These are phyloP conservation scores for Lyophyllum shimeji DNA, from an alignment of 768 basidiomycete species.

Conservation along the genomic window DNA sequence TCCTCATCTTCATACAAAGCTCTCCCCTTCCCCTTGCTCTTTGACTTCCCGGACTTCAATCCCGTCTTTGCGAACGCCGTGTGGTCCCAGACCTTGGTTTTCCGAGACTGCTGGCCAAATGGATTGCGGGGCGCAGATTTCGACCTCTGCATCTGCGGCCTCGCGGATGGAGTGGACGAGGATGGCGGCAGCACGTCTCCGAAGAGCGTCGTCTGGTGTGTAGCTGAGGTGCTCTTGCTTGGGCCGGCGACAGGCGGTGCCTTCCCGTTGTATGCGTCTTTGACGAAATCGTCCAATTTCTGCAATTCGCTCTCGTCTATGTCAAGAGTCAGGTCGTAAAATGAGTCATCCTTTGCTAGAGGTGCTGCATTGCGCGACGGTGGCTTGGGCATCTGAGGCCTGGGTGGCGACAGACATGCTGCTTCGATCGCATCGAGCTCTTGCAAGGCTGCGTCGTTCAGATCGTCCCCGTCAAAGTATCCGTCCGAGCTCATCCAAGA, in stretches of 20 bases:
- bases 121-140: slow-evolving; percentile 42
- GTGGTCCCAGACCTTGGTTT: slow-evolving; percentile 89
- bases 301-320: slow-evolving; percentile 55
- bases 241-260: slow-evolving; percentile 42
- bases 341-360: slow-evolving; percentile 38
- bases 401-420: slow-evolving; percentile 21
- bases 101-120: slow-evolving; percentile 57
- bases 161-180: slow-evolving; percentile 29
- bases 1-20: slow-evolving; percentile 45
- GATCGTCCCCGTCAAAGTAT: slow-evolving; percentile 66
- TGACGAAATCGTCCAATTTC: slow-evolving; percentile 52
- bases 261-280: slow-evolving; percentile 43
- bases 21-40: slow-evolving; percentile 54
- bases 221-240: slow-evolving; percentile 36
- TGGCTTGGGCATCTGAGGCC: slow-evolving; percentile 8
- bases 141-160: slow-evolving; percentile 36
- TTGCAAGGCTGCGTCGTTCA: slow-evolving; percentile 57
- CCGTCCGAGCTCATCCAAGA: slow-evolving; percentile 72
- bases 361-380: slow-evolving; percentile 15
- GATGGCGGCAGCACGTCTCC: slow-evolving; percentile 50
- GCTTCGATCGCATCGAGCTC: slow-evolving; percentile 72
- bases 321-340: slow-evolving; percentile 55
- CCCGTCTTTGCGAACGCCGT: slow-evolving; percentile 86
- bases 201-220: slow-evolving; percentile 64
- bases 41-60: slow-evolving; percentile 50